A percentile compares a stretch with the other conserved stretches of the same genome.
These are phyloP conservation scores for Penicillium bialowiezense DNA, from an alignment of 495 filamentous ascomycete species.

Conservation along the genomic window DNA sequence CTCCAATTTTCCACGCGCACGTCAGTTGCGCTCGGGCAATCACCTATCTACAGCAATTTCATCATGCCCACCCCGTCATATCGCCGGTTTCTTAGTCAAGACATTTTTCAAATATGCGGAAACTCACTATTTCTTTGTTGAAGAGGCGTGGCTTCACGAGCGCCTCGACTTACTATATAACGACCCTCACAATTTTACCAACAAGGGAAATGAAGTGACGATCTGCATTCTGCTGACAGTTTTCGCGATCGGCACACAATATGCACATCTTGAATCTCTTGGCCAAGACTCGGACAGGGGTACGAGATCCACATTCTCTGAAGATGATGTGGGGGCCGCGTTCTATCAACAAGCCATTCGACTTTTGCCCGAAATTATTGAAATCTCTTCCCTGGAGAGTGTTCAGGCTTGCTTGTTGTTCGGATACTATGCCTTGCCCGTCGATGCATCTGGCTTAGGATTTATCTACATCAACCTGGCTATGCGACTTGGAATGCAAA, in stretches of 20 bases:
- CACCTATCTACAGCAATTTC: conserved; percentile 26
- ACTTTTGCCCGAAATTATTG: conserved; percentile 41
- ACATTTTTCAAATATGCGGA: conserved; percentile 39
- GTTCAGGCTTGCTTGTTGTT: conserved; percentile 41
- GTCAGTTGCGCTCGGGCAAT: conserved; percentile 25
- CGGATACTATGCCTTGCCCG: conserved; percentile 32
- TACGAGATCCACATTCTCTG: conserved; percentile 21
- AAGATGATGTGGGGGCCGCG: conserved; percentile 36
- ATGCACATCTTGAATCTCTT: conserved; percentile 34
- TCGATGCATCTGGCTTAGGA: conserved; percentile 36
- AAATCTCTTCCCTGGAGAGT: conserved; percentile 35
- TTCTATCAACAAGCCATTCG: conserved; percentile 39
- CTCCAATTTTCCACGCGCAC: conserved; percentile 27
- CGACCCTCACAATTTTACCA: conserved; percentile 14
- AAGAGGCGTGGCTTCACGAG: conserved; percentile 28
- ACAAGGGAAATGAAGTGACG: conserved; percentile 27
- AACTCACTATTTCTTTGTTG: conserved; percentile 36
- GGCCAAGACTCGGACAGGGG: background rate
- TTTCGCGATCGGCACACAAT: conserved; percentile 45
- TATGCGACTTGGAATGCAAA: conserved; percentile 38
- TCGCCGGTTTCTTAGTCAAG: conserved; percentile 35
- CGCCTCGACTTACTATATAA: conserved; percentile 27
- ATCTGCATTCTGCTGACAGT: conserved; percentile 33
- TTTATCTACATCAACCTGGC: conserved; percentile 39
- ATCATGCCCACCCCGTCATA: conserved; percentile 34